phyloP scores from a whole-genome alignment of 345 rosid species.

The Lumnitzera littorea region DNA sequence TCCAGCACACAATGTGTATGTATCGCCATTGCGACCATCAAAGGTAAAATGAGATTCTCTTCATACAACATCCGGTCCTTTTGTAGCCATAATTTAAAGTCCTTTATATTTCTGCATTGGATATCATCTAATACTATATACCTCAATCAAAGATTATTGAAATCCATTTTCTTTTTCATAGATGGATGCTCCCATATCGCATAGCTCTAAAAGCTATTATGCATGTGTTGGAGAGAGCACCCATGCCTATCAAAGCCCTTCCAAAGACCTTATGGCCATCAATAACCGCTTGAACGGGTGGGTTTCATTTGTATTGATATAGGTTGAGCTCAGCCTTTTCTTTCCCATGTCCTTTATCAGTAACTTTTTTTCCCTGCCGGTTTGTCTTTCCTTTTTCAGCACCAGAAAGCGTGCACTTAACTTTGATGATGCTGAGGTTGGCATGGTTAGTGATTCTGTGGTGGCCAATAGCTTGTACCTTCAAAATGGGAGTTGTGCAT shows the following conservation, averaged over 20 bases:
- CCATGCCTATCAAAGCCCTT: constrained; percentile 95
- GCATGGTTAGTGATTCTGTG: constrained; percentile 91
- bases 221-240: constrained; percentile 99
- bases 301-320: not conserved
- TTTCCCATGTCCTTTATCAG: too few relatives aligned
- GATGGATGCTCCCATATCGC: constrained; percentile 94
- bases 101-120: too few relatives aligned
- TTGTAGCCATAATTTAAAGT: too few relatives aligned
- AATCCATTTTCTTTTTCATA: constrained; percentile 13
- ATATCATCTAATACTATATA: too few relatives aligned
- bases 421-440: constrained; percentile 72
- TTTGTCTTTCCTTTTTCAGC: constrained; percentile 25
- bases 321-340: too few relatives aligned
- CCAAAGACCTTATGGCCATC: constrained; percentile 85
- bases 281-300: constrained; percentile 87
- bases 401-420: constrained; percentile 58
- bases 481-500: constrained; percentile 48
- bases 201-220: constrained; percentile 82
- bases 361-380: not conserved
- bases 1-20: constrained; percentile 6
- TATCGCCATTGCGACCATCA: constrained; percentile 52
- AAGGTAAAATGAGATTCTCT: constrained; percentile 46
- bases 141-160: too few relatives aligned
- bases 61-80: too few relatives aligned
- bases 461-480: constrained; percentile 79